Percentiles rank a stretch among this genome's conserved stretches.
Evolutionary conservation across 805 yeast genomes (phyloP).

Genomic region (Pichia heedii): DNA sequence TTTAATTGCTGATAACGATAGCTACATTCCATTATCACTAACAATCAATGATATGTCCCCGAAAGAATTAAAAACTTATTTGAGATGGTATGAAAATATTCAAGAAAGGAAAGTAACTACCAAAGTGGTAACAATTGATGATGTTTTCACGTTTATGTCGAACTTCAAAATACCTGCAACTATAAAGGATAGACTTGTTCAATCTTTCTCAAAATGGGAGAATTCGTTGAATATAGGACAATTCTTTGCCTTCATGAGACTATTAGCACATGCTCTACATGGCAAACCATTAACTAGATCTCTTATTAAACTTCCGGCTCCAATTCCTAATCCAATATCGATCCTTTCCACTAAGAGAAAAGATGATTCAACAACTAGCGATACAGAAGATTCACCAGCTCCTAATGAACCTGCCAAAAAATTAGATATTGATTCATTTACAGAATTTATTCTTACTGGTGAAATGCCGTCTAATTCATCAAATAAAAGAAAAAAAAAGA

Average conservation of each 20-base stretch:
- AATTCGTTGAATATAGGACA: constrained; percentile 75
- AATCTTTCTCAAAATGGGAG: constrained; percentile 44
- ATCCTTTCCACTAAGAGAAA: constrained; percentile 56
- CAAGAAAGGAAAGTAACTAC: constrained; percentile 55
- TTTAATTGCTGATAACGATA: constrained; percentile 25
- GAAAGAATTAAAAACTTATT: constrained; percentile 76
- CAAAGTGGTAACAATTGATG: constrained; percentile 57
- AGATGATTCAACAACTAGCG: constrained; percentile 10
- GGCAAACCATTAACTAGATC: constrained; percentile 46
- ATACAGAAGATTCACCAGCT: not conserved
- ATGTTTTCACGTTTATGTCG: constrained; percentile 67
- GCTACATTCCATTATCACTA: constrained; percentile 52
- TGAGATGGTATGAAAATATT: constrained; percentile 89
- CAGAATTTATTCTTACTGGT: constrained; percentile 77
- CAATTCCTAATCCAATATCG: constrained; percentile 72
- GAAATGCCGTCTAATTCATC: constrained; percentile 41
- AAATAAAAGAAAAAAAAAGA: constrained; percentile 29
- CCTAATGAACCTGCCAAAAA: constrained; percentile 23
- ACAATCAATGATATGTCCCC: constrained; percentile 58
- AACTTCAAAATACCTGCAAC: constrained; percentile 60
- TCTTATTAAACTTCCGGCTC: constrained; percentile 46
- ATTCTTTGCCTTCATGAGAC: constrained; percentile 78
- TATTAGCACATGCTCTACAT: constrained; percentile 56
- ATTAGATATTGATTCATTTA: constrained; percentile 78
- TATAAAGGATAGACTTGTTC: constrained; percentile 41